These are phyloP conservation scores for Colletotrichum abscissum DNA, from an alignment of 2,329 filamentous ascomycete species.

Conservation along the genomic window DNA sequence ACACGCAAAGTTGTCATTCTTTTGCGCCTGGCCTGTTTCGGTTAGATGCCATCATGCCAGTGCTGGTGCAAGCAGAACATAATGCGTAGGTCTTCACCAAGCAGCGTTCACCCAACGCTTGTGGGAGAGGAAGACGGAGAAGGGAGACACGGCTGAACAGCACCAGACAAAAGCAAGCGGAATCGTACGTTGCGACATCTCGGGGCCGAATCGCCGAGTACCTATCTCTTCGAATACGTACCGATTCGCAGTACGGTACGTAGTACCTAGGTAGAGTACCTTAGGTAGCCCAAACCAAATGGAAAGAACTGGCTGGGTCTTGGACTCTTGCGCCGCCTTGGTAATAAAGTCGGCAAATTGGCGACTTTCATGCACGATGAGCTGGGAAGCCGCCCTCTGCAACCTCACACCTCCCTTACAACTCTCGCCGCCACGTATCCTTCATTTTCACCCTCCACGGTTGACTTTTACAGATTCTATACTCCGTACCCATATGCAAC, in stretches of 20 bases:
- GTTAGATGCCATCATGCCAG: background rate
- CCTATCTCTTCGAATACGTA: no score
- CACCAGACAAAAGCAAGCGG: conserved; percentile 8
- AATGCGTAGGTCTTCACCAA: no score
- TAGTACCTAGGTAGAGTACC: no score
- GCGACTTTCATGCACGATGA: conserved; percentile 11
- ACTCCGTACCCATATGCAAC: no score
- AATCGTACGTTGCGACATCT: conserved; percentile 2
- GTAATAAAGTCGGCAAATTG: conserved; percentile 12
- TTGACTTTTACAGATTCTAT: no score
- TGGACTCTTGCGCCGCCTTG: background rate
- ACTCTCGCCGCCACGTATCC: background rate
- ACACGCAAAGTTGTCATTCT: no score
- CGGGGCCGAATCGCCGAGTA: background rate
- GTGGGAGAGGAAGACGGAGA: background rate
- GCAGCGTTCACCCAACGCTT: no score
- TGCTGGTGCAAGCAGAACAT: background rate
- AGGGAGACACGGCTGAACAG: background rate
- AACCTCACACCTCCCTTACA: background rate
- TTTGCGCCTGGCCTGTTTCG: background rate
- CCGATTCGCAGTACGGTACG: no score
- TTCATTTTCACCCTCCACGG: background rate
- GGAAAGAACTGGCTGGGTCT: background rate
- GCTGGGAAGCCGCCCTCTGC: background rate
- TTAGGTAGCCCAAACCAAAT: background rate